These are phyloP conservation scores for Backusella luteola DNA, from an alignment of 192 early-diverging fungal genomes.

Conservation along the genomic window DNA sequence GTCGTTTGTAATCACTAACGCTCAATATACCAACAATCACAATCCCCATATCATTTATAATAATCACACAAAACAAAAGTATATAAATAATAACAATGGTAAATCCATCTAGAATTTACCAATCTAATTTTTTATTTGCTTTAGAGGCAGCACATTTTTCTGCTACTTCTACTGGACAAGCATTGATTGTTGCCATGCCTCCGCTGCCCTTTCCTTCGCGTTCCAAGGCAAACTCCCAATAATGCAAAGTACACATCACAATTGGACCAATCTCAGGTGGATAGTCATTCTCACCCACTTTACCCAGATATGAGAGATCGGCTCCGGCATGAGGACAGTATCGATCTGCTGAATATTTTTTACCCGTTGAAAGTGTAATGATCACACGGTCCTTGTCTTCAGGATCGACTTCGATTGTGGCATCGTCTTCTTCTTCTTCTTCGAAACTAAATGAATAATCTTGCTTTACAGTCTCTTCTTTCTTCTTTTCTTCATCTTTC, in stretches of 20 bases:
- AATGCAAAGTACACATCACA: constrained; percentile 34
- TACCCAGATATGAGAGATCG: constrained; percentile 25
- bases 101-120: not conserved
- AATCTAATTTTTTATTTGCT: constrained; percentile 10
- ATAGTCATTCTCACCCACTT: constrained; percentile 29
- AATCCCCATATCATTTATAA: not conserved
- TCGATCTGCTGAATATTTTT: constrained; percentile 32
- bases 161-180: constrained; percentile 21
- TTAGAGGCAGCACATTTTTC: not conserved
- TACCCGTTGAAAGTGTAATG: constrained; percentile 34
- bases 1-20: not conserved
- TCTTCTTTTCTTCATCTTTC: not conserved
- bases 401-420: constrained; percentile 27
- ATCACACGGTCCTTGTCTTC: constrained; percentile 31
- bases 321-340: constrained; percentile 42
- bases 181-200: constrained; percentile 28
- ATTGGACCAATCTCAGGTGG: constrained; percentile 39
- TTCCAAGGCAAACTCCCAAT: constrained; percentile 41
- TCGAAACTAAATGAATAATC: constrained; percentile 10
- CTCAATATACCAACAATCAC: not conserved
- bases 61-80: not conserved
- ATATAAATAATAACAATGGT: not conserved
- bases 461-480: not conserved
- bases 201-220: constrained; percentile 19
- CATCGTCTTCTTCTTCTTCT: constrained; percentile 13